Conservation (phyloP, 225 moss, liverwort and hornwort species). For the Bryoerythrophyllum caledonicum region DNA sequence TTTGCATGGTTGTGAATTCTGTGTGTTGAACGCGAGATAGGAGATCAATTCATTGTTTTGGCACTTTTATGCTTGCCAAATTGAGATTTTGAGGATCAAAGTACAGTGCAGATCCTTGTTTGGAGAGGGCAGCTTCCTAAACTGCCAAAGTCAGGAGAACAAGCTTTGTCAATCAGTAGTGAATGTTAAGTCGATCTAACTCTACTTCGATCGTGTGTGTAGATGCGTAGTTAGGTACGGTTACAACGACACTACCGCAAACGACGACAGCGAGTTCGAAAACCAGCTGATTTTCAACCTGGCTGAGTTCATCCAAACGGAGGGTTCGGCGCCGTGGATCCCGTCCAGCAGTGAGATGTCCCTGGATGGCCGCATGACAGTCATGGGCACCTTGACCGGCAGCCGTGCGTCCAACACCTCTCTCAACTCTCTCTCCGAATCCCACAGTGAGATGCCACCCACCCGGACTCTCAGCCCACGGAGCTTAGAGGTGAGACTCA, state of each 20-base stretch:
- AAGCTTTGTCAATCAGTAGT: too few relatives aligned
- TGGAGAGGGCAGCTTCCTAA: too few relatives aligned
- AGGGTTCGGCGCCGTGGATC: slow-evolving; percentile 62
- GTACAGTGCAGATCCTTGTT: too few relatives aligned
- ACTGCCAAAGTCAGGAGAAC: too few relatives aligned
- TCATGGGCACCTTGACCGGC: slow-evolving; percentile 39
- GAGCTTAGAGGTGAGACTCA: slow-evolving; percentile 29
- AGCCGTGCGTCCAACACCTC: slow-evolving; percentile 22
- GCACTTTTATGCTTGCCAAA: too few relatives aligned
- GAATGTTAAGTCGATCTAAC: too few relatives aligned
- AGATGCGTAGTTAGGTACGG: slow-evolving; percentile 58
- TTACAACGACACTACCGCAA: slow-evolving; percentile 36
- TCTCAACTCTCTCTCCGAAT: slow-evolving; percentile 24
- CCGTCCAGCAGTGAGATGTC: slow-evolving; percentile 77
- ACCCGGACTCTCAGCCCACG: slow-evolving; percentile 10
- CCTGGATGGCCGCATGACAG: slow-evolving; percentile 54
- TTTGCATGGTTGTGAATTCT: too few relatives aligned
- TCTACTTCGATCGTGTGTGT: not conserved
- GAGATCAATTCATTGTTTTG: too few relatives aligned
- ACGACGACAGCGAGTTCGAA: slow-evolving; percentile 48
- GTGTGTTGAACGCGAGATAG: not conserved
- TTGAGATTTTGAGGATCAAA: too few relatives aligned
- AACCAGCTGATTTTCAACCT: slow-evolving; percentile 57
- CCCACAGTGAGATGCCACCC: slow-evolving; percentile 21
- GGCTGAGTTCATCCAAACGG: slow-evolving; percentile 74